phyloP scores from a whole-genome alignment of 441 rosid genomes.

The Geranium incanum region DNA sequence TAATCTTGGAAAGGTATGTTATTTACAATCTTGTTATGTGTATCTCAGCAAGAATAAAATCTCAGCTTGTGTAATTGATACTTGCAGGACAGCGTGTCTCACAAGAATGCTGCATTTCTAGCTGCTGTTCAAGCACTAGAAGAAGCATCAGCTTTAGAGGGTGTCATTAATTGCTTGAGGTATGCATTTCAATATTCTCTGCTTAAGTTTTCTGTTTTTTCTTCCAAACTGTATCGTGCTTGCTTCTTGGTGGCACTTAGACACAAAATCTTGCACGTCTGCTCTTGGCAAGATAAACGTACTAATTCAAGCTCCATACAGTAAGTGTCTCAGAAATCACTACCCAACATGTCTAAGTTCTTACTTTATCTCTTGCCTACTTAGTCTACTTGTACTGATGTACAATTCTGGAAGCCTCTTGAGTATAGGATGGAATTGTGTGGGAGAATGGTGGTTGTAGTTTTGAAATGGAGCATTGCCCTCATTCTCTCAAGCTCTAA shows the following conservation, averaged over 20 bases:
- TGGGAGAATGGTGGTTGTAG: too few relatives aligned
- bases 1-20: conserved; percentile 34
- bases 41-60: not conserved
- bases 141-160: conserved; percentile 39
- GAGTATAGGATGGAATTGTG: too few relatives aligned
- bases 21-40: not conserved
- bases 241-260: not conserved
- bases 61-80: conserved; percentile 13
- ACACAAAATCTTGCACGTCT: not conserved
- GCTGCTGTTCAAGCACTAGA: conserved; percentile 34
- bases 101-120: conserved; percentile 30
- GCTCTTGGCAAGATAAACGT: not conserved
- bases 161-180: conserved; percentile 32
- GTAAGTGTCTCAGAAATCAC: too few relatives aligned
- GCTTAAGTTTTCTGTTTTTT: not conserved
- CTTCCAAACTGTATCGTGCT: not conserved
- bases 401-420: too few relatives aligned
- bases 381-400: too few relatives aligned
- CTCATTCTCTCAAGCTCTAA: not conserved
- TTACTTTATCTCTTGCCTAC: too few relatives aligned
- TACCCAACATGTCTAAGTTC: too few relatives aligned
- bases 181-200: conserved; percentile 24
- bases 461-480: too few relatives aligned
- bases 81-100: conserved; percentile 32
- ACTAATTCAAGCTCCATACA: not conserved